Evolutionary conservation across 2,329 filamentous ascomycete genomes (phyloP), one percentile per base, ranked within the genome.

Genomic region (Botryotinia narcissicola): DNA sequence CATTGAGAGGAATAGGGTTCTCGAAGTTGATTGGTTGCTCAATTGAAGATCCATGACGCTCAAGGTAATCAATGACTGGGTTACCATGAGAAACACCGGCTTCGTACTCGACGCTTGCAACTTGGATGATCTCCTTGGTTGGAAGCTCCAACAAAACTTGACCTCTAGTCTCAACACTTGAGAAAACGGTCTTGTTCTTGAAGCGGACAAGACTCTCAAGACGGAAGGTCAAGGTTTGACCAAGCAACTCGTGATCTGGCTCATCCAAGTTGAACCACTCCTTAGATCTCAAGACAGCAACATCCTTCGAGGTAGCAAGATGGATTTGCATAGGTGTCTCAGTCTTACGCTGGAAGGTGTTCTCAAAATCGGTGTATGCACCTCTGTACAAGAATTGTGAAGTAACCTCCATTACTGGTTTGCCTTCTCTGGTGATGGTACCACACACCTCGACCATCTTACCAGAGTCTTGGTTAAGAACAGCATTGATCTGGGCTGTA

Each of bases 371-470:
- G 73, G 89, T 92, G 85, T 99, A 99, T 44, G 88, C 87, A 73
- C 96, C 96, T 68, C 97, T 92, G 87, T 99, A 99, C 80, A 99
- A 84, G 88, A 99, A 99, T 83, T 99, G 96, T 75, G 94, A 98
- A 20, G 95, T 98, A 42, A 99, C 96, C 82, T 99, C 94, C 96
- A 99, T 99, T 76, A 99, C 94, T 9, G 94, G 87, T 82, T 93
- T 84, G 40, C 92, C 92, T 71, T 95, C 90, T 61, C 96, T 92
- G 71, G 89, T 92, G 80, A 99, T 97, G 9, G 96, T 99, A 75
- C 96, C 96, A 80, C 95, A 98, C n/a, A 99, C 95, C 84, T 99
- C 97, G 29, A 99, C 97, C 95, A 99, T 98, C 87, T 99, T 99
- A 66, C 96, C 96, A 74, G 96, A 94, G 22, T 97, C 94, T 83